Base-by-base conservation (phyloP, 805 yeast genomes). In the Dipodascus geniculatus region DNA sequence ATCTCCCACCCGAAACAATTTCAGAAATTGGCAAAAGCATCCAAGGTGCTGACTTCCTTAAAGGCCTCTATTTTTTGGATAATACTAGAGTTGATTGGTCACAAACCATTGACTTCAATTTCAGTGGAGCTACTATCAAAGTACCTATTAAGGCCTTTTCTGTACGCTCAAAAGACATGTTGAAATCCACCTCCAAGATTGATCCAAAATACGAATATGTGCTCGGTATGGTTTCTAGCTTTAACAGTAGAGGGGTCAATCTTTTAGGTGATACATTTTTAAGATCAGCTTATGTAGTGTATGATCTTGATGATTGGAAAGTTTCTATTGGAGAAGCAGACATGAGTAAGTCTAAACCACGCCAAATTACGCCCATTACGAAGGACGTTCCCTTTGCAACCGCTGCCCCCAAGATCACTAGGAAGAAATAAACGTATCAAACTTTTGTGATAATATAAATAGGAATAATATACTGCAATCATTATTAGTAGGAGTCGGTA, bases 241-340 rank as follows among this genome's bases (percentile, higher is more conserved):
- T 38, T n/a, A 38, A 38, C 35, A 38, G 44, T n/a, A 14, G 19
- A n/a, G 44, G 44, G 6, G 19, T 38, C 4, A 38, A 38, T 38
- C 19, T 38, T 3, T 16, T 38, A n/a, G 89, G 88, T 22, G 86
- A 81, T 62, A 72, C 74, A 52, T 74, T 83, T 61, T 68, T 83
- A 55, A 72, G 83, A 52, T 72, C 75, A 47, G 81, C 81, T 2
- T 83, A 83, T 62, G 73, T 78, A 23, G 85, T 81, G 16, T 80
- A 75, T 63, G 83, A 83, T 62, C 68, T 81, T 51, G 85, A 81
- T 23, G 74, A 73, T 56, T 65, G 65, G 49, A 68, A 74, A 57
- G 68, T 81, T 33, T 78, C 82, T 1, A 59, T 83, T 54, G 85
- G 81, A 3, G 78, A 72, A 58, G 74, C 74, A 6, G 44, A 38